Evolutionary conservation across 257 asterid species (phyloP).

Genomic region (Petunia secreta): DNA sequence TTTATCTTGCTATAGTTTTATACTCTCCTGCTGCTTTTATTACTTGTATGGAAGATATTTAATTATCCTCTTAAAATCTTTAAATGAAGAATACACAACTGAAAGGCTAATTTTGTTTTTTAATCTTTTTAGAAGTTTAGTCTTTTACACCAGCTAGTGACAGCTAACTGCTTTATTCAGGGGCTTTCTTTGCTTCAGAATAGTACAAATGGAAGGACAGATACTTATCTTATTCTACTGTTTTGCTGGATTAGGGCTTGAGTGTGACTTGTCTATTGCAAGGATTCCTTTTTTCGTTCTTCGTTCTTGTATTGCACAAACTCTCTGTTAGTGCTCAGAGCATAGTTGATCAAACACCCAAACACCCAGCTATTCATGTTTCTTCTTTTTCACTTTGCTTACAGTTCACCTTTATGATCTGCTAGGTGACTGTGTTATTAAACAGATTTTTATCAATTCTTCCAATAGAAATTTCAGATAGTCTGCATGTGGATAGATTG

Average conservation of each 20-base stretch:
- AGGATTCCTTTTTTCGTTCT: neutral
- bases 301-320: neutral
- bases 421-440: conserved; percentile 4
- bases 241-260: neutral
- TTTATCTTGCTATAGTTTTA: neutral
- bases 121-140: conserved; percentile 3
- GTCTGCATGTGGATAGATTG: conserved; percentile 8
- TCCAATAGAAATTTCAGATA: neutral
- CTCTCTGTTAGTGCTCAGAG: neutral
- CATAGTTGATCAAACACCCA: neutral
- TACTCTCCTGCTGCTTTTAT: neutral
- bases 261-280: conserved; percentile 6
- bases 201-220: neutral
- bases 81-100: neutral
- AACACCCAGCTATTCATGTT: neutral
- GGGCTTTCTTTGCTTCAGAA: neutral
- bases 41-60: neutral
- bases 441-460: neutral
- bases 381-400: neutral
- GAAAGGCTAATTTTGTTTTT: neutral
- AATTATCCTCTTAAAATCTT: neutral
- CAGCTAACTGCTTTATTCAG: conserved; percentile 12
- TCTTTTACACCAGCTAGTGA: conserved; percentile 10
- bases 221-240: neutral
- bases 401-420: neutral